phyloP scores from a whole-genome alignment of 768 basidiomycete species.

The Boletus reticuloceps region DNA sequence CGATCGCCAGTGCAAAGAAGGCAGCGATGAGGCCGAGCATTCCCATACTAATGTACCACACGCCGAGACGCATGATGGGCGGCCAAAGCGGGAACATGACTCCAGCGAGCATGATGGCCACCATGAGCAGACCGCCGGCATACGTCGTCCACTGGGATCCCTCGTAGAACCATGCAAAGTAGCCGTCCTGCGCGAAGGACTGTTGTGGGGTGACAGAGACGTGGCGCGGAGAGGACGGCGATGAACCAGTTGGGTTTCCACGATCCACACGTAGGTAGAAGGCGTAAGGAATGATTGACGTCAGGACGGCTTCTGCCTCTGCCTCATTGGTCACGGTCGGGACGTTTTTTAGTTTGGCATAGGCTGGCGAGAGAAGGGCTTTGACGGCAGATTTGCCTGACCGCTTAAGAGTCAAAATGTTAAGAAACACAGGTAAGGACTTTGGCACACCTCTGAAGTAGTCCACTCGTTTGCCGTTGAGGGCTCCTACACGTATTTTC shows the following conservation, averaged over 20 bases:
- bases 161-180: constrained; percentile 97
- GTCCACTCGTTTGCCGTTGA: constrained; percentile 93
- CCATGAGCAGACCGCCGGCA: constrained; percentile 87
- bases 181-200: constrained; percentile 71
- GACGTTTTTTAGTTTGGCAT: constrained; percentile 79
- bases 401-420: neutral
- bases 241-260: constrained; percentile 46
- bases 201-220: constrained; percentile 71
- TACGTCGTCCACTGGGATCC: constrained; percentile 93
- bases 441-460: constrained; percentile 88
- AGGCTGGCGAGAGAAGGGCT: constrained; percentile 90
- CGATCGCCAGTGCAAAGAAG: constrained; percentile 88
- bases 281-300: constrained; percentile 72
- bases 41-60: constrained; percentile 91
- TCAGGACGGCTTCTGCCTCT: constrained; percentile 68
- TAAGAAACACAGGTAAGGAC: neutral
- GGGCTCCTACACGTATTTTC: constrained; percentile 84
- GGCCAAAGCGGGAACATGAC: constrained; percentile 99
- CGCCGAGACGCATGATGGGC: constrained; percentile 84
- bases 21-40: constrained; percentile 85
- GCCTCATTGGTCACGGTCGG: constrained; percentile 71
- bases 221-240: constrained; percentile 74
- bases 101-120: constrained; percentile 88
- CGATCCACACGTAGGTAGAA: constrained; percentile 94
- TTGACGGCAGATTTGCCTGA: constrained; percentile 92